These are phyloP conservation scores for Calendula officinalis DNA, from an alignment of 129 eudicot genomes.

Conservation along the genomic window DNA sequence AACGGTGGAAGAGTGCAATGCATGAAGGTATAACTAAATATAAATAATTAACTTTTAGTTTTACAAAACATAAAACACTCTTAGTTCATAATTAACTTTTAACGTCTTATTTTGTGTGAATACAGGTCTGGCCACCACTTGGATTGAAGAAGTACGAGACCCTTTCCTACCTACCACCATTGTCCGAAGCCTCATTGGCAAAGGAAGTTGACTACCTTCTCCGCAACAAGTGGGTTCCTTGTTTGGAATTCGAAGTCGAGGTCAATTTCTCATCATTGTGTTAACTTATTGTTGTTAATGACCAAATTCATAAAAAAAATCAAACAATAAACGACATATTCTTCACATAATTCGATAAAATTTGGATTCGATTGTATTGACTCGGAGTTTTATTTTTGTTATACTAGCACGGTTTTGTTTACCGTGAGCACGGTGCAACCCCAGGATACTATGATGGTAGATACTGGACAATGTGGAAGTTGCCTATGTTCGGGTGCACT, in stretches of 20 bases:
- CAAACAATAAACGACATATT: not conserved
- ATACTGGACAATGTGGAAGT: conserved; percentile 90
- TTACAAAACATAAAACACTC: no score
- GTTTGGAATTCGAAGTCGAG: conserved; percentile 67
- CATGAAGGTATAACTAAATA: conserved; percentile 55
- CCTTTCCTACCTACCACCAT: conserved; percentile 65
- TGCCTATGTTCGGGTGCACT: conserved; percentile 78
- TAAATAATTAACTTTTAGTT: no score
- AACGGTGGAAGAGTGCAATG: conserved; percentile 60
- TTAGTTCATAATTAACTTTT: no score
- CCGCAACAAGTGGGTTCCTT: conserved; percentile 61
- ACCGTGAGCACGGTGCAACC: conserved; percentile 57
- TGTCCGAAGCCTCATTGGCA: conserved; percentile 31
- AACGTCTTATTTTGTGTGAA: not conserved
- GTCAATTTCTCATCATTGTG: conserved; percentile 17
- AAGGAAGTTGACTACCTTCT: conserved; percentile 60
- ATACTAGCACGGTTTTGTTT: conserved; percentile 48
- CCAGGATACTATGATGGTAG: conserved; percentile 86
- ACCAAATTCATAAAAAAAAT: not conserved
- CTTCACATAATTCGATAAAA: no score
- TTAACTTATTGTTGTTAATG: no score
- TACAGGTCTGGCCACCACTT: conserved; percentile 52
- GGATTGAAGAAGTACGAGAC: conserved; percentile 63
- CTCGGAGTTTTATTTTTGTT: not conserved
- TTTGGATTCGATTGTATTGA: no score